phyloP scores from a whole-genome alignment of 2,329 filamentous ascomycete species.

The Capronia americana region DNA sequence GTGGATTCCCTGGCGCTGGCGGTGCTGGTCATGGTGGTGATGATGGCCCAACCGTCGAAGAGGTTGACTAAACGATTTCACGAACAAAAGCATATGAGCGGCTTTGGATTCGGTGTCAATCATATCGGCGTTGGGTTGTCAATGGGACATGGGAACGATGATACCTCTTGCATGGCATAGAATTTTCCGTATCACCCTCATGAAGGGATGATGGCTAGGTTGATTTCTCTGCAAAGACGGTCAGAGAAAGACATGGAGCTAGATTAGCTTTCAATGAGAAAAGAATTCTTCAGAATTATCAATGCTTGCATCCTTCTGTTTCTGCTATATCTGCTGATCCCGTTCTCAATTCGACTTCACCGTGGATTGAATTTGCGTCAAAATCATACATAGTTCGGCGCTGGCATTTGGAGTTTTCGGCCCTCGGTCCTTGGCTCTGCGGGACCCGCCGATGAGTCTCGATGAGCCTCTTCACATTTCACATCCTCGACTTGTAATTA shows the following conservation, averaged over 20 bases:
- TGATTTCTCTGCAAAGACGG: conserved; percentile 3
- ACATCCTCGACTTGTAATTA: not conserved
- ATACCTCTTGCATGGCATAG: conserved; percentile 38
- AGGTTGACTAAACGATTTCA: conserved; percentile 64
- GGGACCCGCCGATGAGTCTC: not conserved
- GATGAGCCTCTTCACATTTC: not conserved
- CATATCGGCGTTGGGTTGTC: conserved; percentile 37
- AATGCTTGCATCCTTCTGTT: not conserved
- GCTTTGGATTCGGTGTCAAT: conserved; percentile 30
- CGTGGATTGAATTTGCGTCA: not conserved
- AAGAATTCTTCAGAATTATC: not conserved
- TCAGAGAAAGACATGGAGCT: conserved; percentile 12
- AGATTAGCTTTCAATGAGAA: conserved; percentile 21
- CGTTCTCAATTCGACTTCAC: not conserved
- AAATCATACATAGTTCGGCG: not conserved
- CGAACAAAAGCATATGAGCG: conserved; percentile 37
- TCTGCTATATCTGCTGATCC: not conserved
- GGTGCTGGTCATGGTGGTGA: conserved; percentile 60
- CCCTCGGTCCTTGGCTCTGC: not conserved
- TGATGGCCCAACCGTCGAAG: conserved; percentile 68
- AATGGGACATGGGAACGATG: conserved; percentile 30
- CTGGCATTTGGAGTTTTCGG: not conserved
- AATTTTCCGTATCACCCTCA: conserved; percentile 29
- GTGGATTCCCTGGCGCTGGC: conserved; percentile 50
- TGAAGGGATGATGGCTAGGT: conserved; percentile 23